Evolutionary conservation across 805 yeast genomes (phyloP).

Genomic region (Pachysolen tannophilus): DNA sequence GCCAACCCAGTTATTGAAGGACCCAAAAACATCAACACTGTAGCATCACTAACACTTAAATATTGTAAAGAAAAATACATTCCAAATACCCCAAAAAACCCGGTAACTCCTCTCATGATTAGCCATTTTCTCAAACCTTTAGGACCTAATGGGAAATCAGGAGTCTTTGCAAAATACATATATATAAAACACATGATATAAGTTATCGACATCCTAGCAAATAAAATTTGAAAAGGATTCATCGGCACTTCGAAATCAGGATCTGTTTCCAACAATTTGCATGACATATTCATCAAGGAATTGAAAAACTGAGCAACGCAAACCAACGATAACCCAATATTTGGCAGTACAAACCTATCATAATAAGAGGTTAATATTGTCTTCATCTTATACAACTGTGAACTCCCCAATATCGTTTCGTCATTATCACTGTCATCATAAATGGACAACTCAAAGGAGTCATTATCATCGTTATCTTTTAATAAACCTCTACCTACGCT

Average conservation of each 20-base stretch:
- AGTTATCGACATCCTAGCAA: constrained; percentile 73
- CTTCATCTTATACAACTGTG: too few species aligned
- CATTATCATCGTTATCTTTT: too few species aligned
- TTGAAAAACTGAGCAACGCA: constrained; percentile 65
- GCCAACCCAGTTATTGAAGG: constrained; percentile 72
- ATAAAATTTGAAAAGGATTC: constrained; percentile 71
- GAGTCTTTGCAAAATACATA: constrained; percentile 43
- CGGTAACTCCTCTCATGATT: constrained; percentile 57
- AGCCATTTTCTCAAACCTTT: constrained; percentile 44
- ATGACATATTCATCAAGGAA: constrained; percentile 66
- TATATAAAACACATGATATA: constrained; percentile 47
- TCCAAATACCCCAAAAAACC: constrained; percentile 77
- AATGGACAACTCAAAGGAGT: too few species aligned
- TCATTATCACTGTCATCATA: too few species aligned
- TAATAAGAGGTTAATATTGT: too few species aligned
- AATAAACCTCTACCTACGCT: too few species aligned
- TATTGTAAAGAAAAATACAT: constrained; percentile 68
- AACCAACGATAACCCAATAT: constrained; percentile 51
- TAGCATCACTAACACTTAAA: constrained; percentile 72
- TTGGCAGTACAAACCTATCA: too few species aligned
- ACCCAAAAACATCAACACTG: constrained; percentile 67
- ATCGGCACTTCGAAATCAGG: constrained; percentile 50
- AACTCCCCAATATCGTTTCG: too few species aligned
- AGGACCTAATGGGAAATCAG: constrained; percentile 67
- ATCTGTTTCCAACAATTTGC: constrained; percentile 68